phyloP scores from a whole-genome alignment of 106 monocot genomes.

The Alisma plantagoaquatica region DNA sequence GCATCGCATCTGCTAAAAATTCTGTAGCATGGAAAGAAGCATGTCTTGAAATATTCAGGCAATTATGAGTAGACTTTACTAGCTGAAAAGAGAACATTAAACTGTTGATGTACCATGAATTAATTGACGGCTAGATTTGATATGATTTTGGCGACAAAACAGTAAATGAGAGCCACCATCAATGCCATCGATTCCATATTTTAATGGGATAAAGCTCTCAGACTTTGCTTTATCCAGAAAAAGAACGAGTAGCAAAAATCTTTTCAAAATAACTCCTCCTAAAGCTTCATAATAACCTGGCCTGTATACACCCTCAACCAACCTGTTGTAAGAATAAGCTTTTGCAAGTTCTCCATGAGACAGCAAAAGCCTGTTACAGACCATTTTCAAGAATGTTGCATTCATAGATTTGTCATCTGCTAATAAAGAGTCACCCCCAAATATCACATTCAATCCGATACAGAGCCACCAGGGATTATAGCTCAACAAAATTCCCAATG shows the following conservation, averaged over 20 bases:
- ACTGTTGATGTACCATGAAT: conserved; percentile 53
- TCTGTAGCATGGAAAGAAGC: too few species aligned
- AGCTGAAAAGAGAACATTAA: too few species aligned
- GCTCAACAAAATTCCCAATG: conserved; percentile 32
- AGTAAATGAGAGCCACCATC: conserved; percentile 56
- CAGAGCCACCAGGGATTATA: conserved; percentile 49
- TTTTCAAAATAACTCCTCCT: conserved; percentile 48
- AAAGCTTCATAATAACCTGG: conserved; percentile 51
- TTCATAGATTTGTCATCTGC: too few species aligned
- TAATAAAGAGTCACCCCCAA: conserved; percentile 53
- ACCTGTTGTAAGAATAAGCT: conserved; percentile 40
- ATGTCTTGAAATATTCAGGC: too few species aligned
- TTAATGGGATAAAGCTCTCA: conserved; percentile 38
- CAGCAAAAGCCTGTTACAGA: conserved; percentile 42
- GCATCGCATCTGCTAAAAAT: conserved; percentile 43
- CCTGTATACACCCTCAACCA: conserved; percentile 36
- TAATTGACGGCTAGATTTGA: conserved; percentile 49
- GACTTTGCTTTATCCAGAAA: conserved; percentile 61
- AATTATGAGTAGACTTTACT: too few species aligned
- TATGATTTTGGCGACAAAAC: conserved; percentile 27
- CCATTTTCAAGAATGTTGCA: too few species aligned
- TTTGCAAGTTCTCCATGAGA: conserved; percentile 26
- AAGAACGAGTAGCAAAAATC: conserved; percentile 40
- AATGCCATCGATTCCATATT: conserved; percentile 57
- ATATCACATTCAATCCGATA: conserved; percentile 50